Evolutionary conservation across 352 stramenopile species (phyloP).

Genomic region (Pythium pyrilobum): DNA sequence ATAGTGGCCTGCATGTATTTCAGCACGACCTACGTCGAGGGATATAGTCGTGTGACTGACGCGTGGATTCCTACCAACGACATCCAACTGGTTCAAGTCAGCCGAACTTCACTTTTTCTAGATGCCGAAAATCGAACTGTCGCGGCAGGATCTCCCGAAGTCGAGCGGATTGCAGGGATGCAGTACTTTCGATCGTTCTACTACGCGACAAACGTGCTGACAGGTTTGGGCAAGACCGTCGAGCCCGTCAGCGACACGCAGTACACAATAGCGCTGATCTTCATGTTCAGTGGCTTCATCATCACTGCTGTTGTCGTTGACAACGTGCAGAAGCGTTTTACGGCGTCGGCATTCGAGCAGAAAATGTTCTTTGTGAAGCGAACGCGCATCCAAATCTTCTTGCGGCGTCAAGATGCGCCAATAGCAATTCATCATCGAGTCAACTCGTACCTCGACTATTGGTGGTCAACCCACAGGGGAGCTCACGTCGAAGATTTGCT

Average conservation of each 20-base stretch:
- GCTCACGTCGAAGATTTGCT: constrained; percentile 31
- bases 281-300: constrained; percentile 49
- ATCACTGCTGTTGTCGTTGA: constrained; percentile 46
- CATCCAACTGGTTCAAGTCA: constrained; percentile 11
- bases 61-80: constrained; percentile 36
- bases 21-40: constrained; percentile 30
- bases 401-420: constrained; percentile 35
- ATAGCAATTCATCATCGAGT: constrained; percentile 39
- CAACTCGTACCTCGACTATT: constrained; percentile 42
- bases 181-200: constrained; percentile 35
- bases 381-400: constrained; percentile 38
- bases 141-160: constrained; percentile 1
- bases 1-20: constrained; percentile 47
- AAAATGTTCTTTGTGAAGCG: constrained; percentile 43
- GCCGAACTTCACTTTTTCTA: neutral
- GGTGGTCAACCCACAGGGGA: constrained; percentile 40
- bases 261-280: constrained; percentile 32
- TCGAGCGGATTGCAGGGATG: constrained; percentile 21
- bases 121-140: constrained; percentile 9
- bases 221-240: constrained; percentile 28
- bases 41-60: constrained; percentile 26
- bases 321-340: constrained; percentile 50
- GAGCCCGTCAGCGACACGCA: constrained; percentile 32
- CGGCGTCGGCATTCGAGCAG: constrained; percentile 40
- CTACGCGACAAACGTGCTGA: constrained; percentile 34